Conservation (phyloP, 345 rosid genomes). For the Euphorbia tirucalli region DNA sequence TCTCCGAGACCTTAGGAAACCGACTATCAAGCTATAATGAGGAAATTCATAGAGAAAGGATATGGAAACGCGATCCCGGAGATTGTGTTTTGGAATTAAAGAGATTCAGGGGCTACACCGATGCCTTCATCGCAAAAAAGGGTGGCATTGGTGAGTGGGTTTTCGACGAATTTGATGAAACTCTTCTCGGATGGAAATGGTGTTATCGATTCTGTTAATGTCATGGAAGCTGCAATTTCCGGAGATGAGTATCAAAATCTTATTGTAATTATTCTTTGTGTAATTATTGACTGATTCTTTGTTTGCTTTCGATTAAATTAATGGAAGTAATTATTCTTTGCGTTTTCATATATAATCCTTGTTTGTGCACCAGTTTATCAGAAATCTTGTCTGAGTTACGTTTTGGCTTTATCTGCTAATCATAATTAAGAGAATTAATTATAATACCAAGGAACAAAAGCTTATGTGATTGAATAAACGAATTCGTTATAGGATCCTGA, state of each 20-base stretch:
- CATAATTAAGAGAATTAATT: too few relatives aligned
- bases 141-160: slow-evolving; percentile 61
- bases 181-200: slow-evolving; percentile 47
- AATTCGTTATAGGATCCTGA: too few relatives aligned
- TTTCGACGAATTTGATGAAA: slow-evolving; percentile 63
- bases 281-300: slow-evolving; percentile 35
- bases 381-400: too few relatives aligned
- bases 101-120: slow-evolving; percentile 47
- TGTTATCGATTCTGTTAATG: slow-evolving; percentile 25
- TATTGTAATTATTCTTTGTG: too few relatives aligned
- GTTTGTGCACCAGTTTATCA: too few relatives aligned
- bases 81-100: slow-evolving; percentile 65
- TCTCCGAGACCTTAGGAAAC: slow-evolving; percentile 43
- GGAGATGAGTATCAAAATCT: slow-evolving; percentile 42
- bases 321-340: too few relatives aligned
- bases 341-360: too few relatives aligned
- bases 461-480: too few relatives aligned
- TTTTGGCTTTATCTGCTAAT: too few relatives aligned
- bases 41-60: slow-evolving; percentile 44
- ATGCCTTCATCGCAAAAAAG: slow-evolving; percentile 34
- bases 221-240: slow-evolving; percentile 48
- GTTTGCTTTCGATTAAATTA: too few relatives aligned
- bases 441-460: too few relatives aligned
- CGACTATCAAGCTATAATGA: slow-evolving; percentile 38
- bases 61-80: slow-evolving; percentile 49